These are phyloP conservation scores for Corymbia maculata DNA, from an alignment of 345 rosid genomes.

Conservation along the genomic window DNA sequence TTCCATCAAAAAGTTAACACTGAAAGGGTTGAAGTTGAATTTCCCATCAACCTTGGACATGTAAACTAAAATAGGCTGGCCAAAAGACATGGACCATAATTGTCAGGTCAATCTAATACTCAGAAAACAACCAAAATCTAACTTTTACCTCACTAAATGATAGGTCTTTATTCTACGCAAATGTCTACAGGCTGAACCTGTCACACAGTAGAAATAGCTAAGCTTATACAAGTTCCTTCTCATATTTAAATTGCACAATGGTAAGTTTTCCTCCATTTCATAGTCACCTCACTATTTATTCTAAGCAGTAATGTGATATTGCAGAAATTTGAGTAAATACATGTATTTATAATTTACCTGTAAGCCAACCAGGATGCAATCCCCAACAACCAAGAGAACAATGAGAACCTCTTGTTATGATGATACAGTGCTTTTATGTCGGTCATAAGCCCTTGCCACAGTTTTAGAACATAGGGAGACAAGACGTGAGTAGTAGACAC, in stretches of 20 bases:
- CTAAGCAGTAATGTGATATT: neutral
- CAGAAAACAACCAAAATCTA: no score
- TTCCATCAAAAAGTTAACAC: conserved; percentile 91
- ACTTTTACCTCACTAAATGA: no score
- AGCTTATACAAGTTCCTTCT: neutral
- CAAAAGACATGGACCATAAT: neutral
- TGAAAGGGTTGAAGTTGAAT: conserved; percentile 83
- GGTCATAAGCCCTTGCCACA: conserved; percentile 50
- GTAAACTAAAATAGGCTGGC: conserved; percentile 87
- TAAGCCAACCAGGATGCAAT: conserved; percentile 53
- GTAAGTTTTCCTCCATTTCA: neutral
- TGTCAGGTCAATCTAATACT: neutral
- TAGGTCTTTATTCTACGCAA: neutral
- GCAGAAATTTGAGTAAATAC: neutral
- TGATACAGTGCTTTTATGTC: conserved; percentile 26
- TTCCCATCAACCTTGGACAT: conserved; percentile 90
- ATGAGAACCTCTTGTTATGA: conserved; percentile 40
- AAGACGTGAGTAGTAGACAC: conserved; percentile 26
- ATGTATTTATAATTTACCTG: conserved; percentile 19
- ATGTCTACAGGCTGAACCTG: neutral
- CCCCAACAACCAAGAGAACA: conserved; percentile 52
- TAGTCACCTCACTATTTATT: neutral
- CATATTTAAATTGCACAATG: neutral
- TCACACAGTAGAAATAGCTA: neutral
- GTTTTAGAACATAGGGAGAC: conserved; percentile 23